phyloP scores from a whole-genome alignment of 2,329 filamentous ascomycete species.

The Gliomastix tumulicola region DNA sequence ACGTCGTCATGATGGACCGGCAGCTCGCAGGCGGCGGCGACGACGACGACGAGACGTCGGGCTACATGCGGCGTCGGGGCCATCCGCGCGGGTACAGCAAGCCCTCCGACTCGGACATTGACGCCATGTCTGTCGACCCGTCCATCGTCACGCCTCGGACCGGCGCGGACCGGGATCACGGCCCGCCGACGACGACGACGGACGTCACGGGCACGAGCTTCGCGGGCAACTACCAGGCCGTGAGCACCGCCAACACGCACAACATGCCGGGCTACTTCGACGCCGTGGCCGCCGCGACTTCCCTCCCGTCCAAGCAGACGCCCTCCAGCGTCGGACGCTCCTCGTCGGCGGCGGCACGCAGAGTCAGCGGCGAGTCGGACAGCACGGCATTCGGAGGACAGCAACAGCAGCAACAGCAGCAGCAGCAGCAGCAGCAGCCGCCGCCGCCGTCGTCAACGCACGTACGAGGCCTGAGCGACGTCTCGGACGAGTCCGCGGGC shows the following conservation, averaged over 20 bases:
- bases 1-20: no score
- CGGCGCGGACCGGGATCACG: background rate
- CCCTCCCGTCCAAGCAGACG: no score
- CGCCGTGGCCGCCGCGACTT: no score
- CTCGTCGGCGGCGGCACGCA: no score
- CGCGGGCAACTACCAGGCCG: conserved; percentile 13
- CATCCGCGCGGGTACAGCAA: no score
- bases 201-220: conserved; percentile 14
- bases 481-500: conserved; percentile 32
- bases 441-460: no score
- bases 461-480: conserved; percentile 32
- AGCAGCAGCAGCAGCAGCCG: no score
- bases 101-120: conserved; percentile 33
- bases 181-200: conserved; percentile 11
- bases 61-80: conserved; percentile 30
- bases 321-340: no score
- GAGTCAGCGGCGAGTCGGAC: conserved; percentile 30
- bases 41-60: no score
- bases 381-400: no score
- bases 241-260: conserved; percentile 12
- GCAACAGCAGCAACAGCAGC: no score
- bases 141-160: conserved; percentile 20
- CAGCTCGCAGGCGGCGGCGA: no score
- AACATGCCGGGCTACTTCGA: conserved; percentile 21
- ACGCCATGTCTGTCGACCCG: conserved; percentile 33